phyloP scores from a whole-genome alignment of 2,329 filamentous ascomycete species.

The Fonsecaea nubica region DNA sequence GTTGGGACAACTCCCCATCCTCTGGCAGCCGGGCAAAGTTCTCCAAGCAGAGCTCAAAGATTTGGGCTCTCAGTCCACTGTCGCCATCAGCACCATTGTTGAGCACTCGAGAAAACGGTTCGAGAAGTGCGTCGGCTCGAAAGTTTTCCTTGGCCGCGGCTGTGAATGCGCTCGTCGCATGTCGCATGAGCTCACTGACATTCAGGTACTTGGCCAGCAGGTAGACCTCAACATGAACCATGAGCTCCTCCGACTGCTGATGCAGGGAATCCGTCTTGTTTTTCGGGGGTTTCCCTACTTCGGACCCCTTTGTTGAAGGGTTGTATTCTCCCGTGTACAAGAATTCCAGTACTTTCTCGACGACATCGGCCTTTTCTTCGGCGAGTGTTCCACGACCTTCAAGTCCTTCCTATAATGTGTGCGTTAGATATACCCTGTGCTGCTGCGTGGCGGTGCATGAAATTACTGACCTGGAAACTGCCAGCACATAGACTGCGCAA shows the following conservation, averaged over 20 bases:
- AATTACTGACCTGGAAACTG: background rate
- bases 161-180: background rate
- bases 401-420: background rate
- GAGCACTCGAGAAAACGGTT: background rate
- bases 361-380: background rate
- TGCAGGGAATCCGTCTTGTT: background rate
- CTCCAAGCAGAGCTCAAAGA: background rate
- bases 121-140: background rate
- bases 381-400: background rate
- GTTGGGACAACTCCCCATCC: background rate
- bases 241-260: background rate
- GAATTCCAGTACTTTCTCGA: background rate
- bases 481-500: background rate
- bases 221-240: background rate
- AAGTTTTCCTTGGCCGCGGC: background rate
- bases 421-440: background rate
- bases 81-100: background rate
- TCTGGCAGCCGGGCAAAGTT: background rate
- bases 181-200: background rate
- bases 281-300: too few relatives aligned
- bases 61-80: background rate
- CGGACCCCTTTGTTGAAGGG: background rate
- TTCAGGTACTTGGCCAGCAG: background rate
- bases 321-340: background rate
- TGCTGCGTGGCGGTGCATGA: background rate